Base-by-base conservation (phyloP, 257 asterid species). In the Przewalskia tangutica region DNA sequence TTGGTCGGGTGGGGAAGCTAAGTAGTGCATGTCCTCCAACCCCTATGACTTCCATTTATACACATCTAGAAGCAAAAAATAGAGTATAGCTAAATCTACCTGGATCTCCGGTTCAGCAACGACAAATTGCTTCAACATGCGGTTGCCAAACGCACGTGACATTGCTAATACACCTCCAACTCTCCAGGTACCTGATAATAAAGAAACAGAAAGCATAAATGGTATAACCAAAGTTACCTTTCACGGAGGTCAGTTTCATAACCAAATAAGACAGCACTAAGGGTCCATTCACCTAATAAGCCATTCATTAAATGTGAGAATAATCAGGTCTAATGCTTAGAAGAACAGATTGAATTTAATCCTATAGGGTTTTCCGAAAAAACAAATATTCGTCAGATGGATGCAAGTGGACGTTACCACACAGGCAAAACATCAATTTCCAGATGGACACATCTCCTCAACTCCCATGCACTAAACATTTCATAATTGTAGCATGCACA, bases 81-180 rank as follows among this genome's bases (percentile, higher is more conserved):
- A 60, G 14, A 12, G 38, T 1, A 17, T 6, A 56, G 20, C 3
- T 73, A 48, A 59, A 67, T 59, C 83, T 89, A 96, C 99, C 99
- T 94, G 99, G 85, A 96, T 94, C 90, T 96, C 99, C 81, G 99
- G 99, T 82, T 96, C 99, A 82, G 98, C 98, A 75, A 96, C 94
- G 44, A 96, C 98, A 81, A 87, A 94, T 82, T 93, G 99, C 87
- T 96, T 96, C 86, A 96, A 93, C 98, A 94, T 90, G 81, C 97
- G 99, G 83, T 94, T 96, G 56, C 99, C 99, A 84, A 96, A 96
- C 80, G 99, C 99, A 87, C 99, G 99, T 58, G 99, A 96, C 99
- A 96, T 96, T 73, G 99, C 98, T 89, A 96, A 85, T 81, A 96
- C 98, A 81, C 99, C 98, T 83, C 98, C 99, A 84, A 96, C 99